Evolutionary conservation across 768 basidiomycete species (phyloP).

Genomic region (Hirschioporus abietinus): DNA sequence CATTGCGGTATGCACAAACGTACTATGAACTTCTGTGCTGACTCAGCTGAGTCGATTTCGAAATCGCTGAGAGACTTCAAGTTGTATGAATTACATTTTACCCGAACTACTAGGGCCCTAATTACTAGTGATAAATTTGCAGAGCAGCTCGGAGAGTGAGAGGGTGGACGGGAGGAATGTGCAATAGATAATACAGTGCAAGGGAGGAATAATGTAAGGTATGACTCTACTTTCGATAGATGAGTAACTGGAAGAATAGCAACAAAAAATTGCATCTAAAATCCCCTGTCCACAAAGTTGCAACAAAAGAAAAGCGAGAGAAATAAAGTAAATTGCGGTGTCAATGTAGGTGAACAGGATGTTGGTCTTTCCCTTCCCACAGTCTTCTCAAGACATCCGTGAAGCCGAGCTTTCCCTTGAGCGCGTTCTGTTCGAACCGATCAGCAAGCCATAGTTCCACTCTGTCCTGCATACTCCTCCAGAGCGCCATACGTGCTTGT

Average conservation of each 20-base stretch:
- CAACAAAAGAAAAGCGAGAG: neutral
- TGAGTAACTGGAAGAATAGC: neutral
- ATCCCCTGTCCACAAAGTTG: neutral
- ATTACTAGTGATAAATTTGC: neutral
- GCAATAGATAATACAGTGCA: neutral
- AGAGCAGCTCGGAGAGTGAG: neutral
- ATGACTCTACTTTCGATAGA: neutral
- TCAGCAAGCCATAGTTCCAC: constrained; percentile 84
- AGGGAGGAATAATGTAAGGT: constrained; percentile 1
- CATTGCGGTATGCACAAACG: too few species aligned
- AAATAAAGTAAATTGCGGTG: neutral
- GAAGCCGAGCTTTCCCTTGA: constrained; percentile 83
- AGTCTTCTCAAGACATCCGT: constrained; percentile 79
- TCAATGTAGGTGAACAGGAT: constrained; percentile 27
- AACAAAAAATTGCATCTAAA: neutral
- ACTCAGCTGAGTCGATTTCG: neutral
- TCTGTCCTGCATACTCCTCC: constrained; percentile 76
- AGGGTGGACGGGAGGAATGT: neutral
- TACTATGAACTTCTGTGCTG: neutral
- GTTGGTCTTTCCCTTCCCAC: constrained; percentile 65
- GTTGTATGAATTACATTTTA: neutral
- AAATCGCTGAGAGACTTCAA: neutral
- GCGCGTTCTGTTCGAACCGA: constrained; percentile 90
- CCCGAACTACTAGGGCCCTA: neutral
- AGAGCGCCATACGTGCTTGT: constrained; percentile 73